phyloP scores from a whole-genome alignment of 2,329 filamentous ascomycete genomes.

The Aspergillus luchuensis region DNA sequence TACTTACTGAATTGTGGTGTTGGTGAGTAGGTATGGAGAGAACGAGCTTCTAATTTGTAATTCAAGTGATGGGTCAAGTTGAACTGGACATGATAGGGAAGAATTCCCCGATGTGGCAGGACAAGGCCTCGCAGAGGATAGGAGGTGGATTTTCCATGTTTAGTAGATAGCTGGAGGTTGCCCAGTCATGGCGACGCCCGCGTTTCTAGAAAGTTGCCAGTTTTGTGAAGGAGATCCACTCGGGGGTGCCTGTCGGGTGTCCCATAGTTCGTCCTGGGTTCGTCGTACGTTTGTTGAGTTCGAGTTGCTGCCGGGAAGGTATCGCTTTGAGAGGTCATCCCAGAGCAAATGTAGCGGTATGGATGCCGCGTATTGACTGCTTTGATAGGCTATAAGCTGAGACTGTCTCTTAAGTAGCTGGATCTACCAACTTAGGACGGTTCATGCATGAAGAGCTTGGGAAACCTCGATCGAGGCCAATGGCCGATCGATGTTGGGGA shows the following conservation, averaged over 20 bases:
- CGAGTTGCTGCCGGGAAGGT: background rate
- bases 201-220: constrained; percentile 1
- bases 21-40: background rate
- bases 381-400: background rate
- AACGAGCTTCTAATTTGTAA: background rate
- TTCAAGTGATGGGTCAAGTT: background rate
- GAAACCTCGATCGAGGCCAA: background rate
- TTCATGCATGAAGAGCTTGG: background rate
- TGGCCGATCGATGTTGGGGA: background rate
- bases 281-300: background rate
- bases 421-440: background rate
- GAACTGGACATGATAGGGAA: background rate
- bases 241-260: background rate
- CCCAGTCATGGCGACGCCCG: background rate
- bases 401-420: background rate
- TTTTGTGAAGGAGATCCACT: constrained; percentile 1
- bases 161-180: background rate
- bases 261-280: background rate
- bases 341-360: background rate
- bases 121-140: background rate
- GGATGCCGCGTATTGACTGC: background rate
- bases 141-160: background rate
- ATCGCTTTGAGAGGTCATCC: background rate
- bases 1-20: background rate
- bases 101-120: background rate